Percentiles rank a stretch among this genome's conserved stretches.
Evolutionary conservation across 345 rosid genomes (phyloP).

Genomic region (Ailanthus altissimus): DNA sequence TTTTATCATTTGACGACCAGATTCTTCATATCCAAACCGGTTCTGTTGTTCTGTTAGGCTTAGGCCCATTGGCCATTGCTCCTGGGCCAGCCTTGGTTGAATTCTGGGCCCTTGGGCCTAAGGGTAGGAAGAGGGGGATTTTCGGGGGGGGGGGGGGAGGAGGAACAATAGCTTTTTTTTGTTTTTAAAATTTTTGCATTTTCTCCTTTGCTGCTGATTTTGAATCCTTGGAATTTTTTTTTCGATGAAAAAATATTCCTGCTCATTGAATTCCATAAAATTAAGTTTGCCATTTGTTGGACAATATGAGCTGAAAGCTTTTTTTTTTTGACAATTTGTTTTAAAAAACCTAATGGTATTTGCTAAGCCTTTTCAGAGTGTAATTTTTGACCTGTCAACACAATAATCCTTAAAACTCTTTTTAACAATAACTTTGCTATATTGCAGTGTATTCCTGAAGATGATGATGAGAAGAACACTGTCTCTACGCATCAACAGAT

Average conservation of each 20-base stretch:
- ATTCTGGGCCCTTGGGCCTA: too few species aligned
- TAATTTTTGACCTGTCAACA: neutral
- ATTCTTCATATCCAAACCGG: too few species aligned
- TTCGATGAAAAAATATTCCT: neutral
- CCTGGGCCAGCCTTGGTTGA: too few species aligned
- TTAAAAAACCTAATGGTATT: too few species aligned
- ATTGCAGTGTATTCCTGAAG: constrained; percentile 59
- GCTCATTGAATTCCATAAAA: neutral
- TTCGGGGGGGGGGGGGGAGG: too few species aligned
- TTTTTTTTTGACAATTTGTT: neutral
- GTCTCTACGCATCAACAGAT: constrained; percentile 23
- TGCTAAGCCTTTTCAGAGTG: too few species aligned
- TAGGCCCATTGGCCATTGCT: too few species aligned
- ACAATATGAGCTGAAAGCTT: neutral
- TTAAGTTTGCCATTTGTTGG: neutral
- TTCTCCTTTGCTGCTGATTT: neutral
- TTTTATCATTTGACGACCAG: too few species aligned
- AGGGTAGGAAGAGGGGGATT: too few species aligned
- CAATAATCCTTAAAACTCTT: neutral
- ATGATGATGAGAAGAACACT: constrained; percentile 35
- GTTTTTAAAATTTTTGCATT: too few species aligned
- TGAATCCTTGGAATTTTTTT: neutral
- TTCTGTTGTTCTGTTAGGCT: too few species aligned
- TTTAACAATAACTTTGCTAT: constrained; percentile 3
- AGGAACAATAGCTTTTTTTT: too few species aligned